These are phyloP conservation scores for Tuctoria greenei DNA, from an alignment of 176 grass and related monocot genomes.

Conservation along the genomic window DNA sequence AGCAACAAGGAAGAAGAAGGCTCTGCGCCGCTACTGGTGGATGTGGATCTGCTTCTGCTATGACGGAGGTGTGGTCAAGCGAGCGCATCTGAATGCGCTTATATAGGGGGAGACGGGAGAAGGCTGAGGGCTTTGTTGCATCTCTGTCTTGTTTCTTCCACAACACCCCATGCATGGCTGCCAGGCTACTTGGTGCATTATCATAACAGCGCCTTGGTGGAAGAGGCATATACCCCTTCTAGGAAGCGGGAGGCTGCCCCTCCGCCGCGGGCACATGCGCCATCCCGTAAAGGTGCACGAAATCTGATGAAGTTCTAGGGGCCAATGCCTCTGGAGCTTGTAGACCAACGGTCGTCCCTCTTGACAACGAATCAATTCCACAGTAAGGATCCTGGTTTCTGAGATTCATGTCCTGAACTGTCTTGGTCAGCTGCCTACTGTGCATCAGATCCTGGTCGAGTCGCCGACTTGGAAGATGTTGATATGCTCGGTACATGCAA, in stretches of 20 bases:
- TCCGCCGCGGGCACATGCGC: constrained; percentile 35
- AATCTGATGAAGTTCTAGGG: constrained; percentile 36
- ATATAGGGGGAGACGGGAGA: constrained; percentile 28
- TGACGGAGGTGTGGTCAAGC: constrained; percentile 37
- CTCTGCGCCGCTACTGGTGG: constrained; percentile 5
- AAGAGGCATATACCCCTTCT: constrained; percentile 39
- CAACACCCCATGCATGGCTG: neutral
- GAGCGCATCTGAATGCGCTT: constrained; percentile 15
- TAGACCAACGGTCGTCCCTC: constrained; percentile 30
- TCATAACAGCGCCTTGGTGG: constrained; percentile 21
- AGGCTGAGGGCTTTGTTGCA: neutral
- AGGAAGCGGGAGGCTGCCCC: constrained; percentile 25
- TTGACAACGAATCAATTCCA: constrained; percentile 33
- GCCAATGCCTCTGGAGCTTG: constrained; percentile 39
- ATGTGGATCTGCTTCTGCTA: constrained; percentile 33
- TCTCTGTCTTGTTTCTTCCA: neutral
- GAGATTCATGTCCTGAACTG: constrained; percentile 27
- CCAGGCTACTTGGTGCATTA: constrained; percentile 29
- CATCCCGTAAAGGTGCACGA: constrained; percentile 27
- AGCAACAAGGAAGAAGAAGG: neutral
- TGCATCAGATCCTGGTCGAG: neutral
- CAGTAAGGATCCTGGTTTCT: constrained; percentile 9
- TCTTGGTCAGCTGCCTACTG: constrained; percentile 24
- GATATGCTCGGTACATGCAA: neutral
- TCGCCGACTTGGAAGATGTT: neutral